A percentile compares a stretch with the other conserved stretches of the same genome.
Evolutionary conservation across 176 grass and related monocot species (phyloP).

Genomic region (Zizania latifolia): DNA sequence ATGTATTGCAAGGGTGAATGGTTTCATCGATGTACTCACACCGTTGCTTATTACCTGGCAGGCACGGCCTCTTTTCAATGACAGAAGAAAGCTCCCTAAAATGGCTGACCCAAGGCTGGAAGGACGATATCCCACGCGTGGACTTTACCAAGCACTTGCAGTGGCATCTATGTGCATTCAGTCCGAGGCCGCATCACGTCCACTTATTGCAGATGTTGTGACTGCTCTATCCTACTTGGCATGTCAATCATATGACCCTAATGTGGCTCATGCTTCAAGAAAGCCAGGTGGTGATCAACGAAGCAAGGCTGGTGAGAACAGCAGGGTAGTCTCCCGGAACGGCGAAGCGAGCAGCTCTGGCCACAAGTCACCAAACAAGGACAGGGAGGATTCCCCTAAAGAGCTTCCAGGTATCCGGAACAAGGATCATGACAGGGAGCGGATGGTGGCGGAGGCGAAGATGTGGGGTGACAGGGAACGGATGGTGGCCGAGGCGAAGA

Average conservation of each 20-base stretch:
- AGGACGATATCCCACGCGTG: conserved; percentile 76
- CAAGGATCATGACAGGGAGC: conserved; percentile 61
- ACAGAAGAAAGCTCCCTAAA: conserved; percentile 74
- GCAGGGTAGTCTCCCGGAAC: conserved; percentile 28
- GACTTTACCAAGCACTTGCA: conserved; percentile 82
- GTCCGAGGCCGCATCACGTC: conserved; percentile 71
- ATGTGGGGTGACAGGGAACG: conserved; percentile 82
- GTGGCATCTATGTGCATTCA: conserved; percentile 96
- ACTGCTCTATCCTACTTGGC: conserved; percentile 89
- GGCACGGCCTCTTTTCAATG: conserved; percentile 80
- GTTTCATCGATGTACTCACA: not conserved
- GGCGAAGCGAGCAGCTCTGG: conserved; percentile 30
- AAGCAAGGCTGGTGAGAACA: conserved; percentile 26
- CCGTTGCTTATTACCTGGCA: conserved; percentile 13
- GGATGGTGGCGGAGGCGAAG: conserved; percentile 66
- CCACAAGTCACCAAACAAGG: conserved; percentile 45
- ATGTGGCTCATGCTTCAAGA: conserved; percentile 26
- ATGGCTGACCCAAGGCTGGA: conserved; percentile 82
- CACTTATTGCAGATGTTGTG: conserved; percentile 78
- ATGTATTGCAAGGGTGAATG: not conserved
- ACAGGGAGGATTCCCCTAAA: conserved; percentile 44
- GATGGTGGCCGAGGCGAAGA: conserved; percentile 63
- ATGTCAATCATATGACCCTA: conserved; percentile 49
- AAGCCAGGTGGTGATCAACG: conserved; percentile 33
- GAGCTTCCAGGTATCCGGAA: conserved; percentile 45